These are phyloP conservation scores for Stromatinia cepivora DNA, from an alignment of 2,329 filamentous ascomycete genomes.

Conservation along the genomic window DNA sequence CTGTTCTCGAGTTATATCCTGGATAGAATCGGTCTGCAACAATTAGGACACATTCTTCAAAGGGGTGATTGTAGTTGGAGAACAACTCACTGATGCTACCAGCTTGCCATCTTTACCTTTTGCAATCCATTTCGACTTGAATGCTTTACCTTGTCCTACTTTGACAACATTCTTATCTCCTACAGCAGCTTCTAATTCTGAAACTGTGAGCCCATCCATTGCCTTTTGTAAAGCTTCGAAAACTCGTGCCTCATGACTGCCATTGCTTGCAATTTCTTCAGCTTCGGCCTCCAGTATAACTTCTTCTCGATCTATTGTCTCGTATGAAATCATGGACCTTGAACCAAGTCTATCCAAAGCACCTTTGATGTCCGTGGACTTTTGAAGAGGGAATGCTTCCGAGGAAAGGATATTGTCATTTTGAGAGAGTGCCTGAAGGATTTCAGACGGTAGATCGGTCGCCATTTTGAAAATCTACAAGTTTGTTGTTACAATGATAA, in stretches of 20 bases:
- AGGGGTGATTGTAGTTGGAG: not conserved
- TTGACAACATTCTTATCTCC: constrained; percentile 74
- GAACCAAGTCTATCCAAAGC: constrained; percentile 83
- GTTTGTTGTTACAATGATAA: constrained; percentile 1
- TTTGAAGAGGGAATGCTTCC: constrained; percentile 66
- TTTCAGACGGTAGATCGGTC: constrained; percentile 60
- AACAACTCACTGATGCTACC: constrained; percentile 50
- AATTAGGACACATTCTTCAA: constrained; percentile 24
- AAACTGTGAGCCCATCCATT: constrained; percentile 77
- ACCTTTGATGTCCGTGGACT: constrained; percentile 74
- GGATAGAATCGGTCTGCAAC: constrained; percentile 66
- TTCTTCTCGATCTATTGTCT: constrained; percentile 78
- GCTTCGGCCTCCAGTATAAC: constrained; percentile 74
- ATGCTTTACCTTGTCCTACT: constrained; percentile 91
- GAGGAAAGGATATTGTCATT: constrained; percentile 65
- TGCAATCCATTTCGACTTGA: constrained; percentile 74
- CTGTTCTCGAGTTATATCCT: constrained; percentile 75
- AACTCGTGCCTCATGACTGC: constrained; percentile 80
- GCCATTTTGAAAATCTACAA: constrained; percentile 45
- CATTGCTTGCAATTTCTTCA: constrained; percentile 69
- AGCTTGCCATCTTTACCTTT: constrained; percentile 60
- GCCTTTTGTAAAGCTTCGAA: constrained; percentile 72
- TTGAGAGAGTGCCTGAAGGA: constrained; percentile 66
- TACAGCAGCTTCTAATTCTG: constrained; percentile 67
- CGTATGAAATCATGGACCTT: constrained; percentile 83